Conservation (phyloP, 176 grass and related monocot genomes). For the Eragrostis nindensis region DNA sequence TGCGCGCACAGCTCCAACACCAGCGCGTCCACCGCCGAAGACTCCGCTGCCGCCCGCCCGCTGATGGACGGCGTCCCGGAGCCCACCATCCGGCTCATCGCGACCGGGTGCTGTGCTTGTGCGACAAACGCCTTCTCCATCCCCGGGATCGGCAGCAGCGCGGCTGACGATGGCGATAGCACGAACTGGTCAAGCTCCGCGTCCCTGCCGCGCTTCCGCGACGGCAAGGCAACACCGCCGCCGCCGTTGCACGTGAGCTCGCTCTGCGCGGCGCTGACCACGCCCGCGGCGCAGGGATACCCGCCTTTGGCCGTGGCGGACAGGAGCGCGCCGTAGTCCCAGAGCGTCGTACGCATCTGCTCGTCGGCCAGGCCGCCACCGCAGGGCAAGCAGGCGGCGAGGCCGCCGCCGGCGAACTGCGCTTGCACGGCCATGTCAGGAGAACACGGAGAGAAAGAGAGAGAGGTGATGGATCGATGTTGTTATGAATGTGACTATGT, state of each 20-base stretch:
- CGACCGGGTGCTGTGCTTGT: too few species aligned
- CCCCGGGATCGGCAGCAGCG: conserved; percentile 30
- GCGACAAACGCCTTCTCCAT: background rate
- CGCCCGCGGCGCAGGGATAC: background rate
- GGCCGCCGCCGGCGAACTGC: conserved; percentile 41
- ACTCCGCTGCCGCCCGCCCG: conserved; percentile 13
- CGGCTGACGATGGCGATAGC: background rate
- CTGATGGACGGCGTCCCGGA: conserved; percentile 50
- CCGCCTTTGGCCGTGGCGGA: background rate
- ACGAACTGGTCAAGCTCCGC: background rate
- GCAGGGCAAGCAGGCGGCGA: background rate
- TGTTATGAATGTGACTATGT: too few species aligned
- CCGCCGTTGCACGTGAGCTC: conserved; percentile 60
- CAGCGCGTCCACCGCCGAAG: too few species aligned
- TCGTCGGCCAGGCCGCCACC: background rate
- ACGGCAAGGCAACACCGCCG: background rate
- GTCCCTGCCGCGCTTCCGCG: conserved; percentile 50
- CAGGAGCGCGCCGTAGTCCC: background rate
- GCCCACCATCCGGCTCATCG: background rate
- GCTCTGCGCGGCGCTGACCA: conserved; percentile 46
- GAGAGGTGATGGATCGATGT: background rate
- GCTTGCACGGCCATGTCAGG: conserved; percentile 63
- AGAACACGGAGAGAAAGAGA: background rate
- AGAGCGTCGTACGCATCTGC: conserved; percentile 10
- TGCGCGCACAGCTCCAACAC: conserved; percentile 37